Conservation (phyloP, 163 green algal genomes). For the Chlorella variabilis region DNA sequence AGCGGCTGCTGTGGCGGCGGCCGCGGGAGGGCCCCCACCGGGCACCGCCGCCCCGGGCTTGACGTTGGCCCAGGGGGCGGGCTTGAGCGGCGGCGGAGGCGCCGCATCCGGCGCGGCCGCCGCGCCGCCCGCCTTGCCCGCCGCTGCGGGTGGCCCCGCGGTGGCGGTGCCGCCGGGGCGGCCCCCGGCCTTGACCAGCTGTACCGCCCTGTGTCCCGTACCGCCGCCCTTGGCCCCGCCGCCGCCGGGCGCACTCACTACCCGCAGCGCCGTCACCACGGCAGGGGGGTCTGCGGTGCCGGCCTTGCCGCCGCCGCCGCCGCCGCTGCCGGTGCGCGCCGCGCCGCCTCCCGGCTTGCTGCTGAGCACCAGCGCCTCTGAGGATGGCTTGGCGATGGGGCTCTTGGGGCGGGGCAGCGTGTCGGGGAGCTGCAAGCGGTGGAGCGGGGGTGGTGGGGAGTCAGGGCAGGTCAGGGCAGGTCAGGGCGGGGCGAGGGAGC, state of each 20-base stretch:
- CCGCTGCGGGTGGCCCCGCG: not conserved
- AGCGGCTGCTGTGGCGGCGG: not conserved
- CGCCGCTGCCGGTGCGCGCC: not conserved
- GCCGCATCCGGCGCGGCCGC: not conserved
- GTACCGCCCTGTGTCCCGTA: not conserved
- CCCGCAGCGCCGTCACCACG: not conserved
- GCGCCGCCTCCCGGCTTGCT: not conserved
- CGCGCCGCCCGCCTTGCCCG: not conserved
- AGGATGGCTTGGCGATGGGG: slow-evolving; percentile 46
- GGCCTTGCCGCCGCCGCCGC: not conserved
- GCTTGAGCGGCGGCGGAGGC: slow-evolving; percentile 39
- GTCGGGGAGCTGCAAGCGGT: slow-evolving; percentile 37
- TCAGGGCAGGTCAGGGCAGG: not conserved
- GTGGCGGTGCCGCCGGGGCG: not conserved
- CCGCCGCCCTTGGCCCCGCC: not conserved
- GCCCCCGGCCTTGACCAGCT: slow-evolving; percentile 31
- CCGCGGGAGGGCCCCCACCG: too few species aligned
- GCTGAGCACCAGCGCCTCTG: slow-evolving; percentile 32
- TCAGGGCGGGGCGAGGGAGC: not conserved
- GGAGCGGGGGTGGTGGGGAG: not conserved
- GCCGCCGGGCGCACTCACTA: not conserved
- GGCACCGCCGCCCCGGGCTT: not conserved
- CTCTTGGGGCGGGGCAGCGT: slow-evolving; percentile 44
- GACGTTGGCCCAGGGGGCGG: slow-evolving; percentile 40
- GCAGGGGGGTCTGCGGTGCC: not conserved